A percentile compares a stretch with the other conserved stretches of the same genome.
phyloP scores from a whole-genome alignment of 495 filamentous ascomycete species.

The Penicillium coffeae region DNA sequence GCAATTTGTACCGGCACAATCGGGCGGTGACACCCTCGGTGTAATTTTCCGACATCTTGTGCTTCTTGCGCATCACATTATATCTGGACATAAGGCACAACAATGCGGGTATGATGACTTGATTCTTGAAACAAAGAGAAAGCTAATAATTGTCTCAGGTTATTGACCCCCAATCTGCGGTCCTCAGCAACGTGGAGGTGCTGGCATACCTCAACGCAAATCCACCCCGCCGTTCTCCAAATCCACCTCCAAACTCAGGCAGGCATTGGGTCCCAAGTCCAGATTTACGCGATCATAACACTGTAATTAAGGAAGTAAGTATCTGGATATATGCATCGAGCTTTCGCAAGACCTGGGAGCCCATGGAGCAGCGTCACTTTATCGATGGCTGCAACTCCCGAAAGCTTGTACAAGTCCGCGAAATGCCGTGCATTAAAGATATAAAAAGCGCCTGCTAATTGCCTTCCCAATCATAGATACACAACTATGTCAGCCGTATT shows the following conservation, averaged over 20 bases:
- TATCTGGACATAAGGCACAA: conserved; percentile 1
- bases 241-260: conserved; percentile 32
- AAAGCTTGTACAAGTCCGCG: neutral
- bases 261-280: conserved; percentile 41
- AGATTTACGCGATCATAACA: conserved; percentile 45
- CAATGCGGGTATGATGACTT: conserved; percentile 28
- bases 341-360: no score
- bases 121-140: neutral
- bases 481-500: conserved; percentile 42
- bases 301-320: conserved; percentile 48
- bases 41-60: neutral
- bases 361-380: no score
- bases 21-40: neutral
- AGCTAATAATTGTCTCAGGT: conserved; percentile 36
- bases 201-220: conserved; percentile 51
- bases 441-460: neutral
- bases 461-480: conserved; percentile 24
- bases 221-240: conserved; percentile 40
- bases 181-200: conserved; percentile 64
- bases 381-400: no score
- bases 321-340: no score
- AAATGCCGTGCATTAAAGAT: neutral
- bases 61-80: neutral
- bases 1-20: neutral
- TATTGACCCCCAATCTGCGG: conserved; percentile 58